Evolutionary conservation across 495 filamentous ascomycete species (phyloP).

Genomic region (Penicillium dipodomyicola): DNA sequence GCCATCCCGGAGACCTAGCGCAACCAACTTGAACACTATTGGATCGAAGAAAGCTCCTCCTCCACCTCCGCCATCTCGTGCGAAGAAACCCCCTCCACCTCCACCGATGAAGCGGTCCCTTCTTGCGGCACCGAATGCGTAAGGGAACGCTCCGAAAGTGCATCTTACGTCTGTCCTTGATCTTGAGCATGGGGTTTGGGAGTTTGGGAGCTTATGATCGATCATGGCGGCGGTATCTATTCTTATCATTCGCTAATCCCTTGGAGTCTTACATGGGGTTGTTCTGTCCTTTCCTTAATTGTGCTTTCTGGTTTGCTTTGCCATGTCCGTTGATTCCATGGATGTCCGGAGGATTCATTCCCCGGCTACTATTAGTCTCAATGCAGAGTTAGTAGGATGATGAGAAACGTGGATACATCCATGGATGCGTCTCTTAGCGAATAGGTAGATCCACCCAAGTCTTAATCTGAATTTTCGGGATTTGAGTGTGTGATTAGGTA

Average conservation of each 20-base stretch:
- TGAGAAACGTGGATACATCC: neutral
- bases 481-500: neutral
- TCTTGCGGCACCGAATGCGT: constrained; percentile 34
- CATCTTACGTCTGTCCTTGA: constrained; percentile 1
- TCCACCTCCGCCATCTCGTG: constrained; percentile 75
- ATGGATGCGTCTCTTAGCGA: neutral
- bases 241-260: constrained; percentile 5
- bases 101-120: constrained; percentile 49
- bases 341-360: neutral
- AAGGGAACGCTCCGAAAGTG: constrained; percentile 1
- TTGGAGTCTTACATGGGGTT: neutral
- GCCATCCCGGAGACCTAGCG: constrained; percentile 55
- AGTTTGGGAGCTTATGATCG: constrained; percentile 12
- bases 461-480: neutral
- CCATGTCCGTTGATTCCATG: neutral
- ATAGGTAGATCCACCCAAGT: neutral
- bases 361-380: neutral
- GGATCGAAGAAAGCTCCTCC: constrained; percentile 69
- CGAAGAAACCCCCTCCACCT: constrained; percentile 72
- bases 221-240: constrained; percentile 1
- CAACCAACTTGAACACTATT: constrained; percentile 43
- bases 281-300: constrained; percentile 5
- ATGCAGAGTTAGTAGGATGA: neutral
- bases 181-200: constrained; percentile 17
- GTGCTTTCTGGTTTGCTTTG: neutral